Evolutionary conservation across 306 rosid species (phyloP), one percentile per base, ranked within the genome.

Genomic region (Dicorynia guianensis): DNA sequence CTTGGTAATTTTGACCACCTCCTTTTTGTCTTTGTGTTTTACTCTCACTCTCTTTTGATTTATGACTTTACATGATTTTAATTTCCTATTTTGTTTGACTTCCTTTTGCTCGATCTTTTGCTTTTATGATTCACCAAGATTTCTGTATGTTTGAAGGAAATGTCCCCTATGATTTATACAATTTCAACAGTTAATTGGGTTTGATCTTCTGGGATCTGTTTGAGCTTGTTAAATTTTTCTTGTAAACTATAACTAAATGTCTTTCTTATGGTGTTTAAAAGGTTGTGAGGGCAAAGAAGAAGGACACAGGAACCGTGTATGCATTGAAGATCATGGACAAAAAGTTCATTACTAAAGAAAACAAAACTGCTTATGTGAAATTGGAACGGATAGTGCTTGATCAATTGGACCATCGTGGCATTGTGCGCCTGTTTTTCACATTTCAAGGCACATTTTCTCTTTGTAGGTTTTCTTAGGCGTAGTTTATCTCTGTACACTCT

Each of bases 221-320:
- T 66, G 53, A 48, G 69, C 54, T 63, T 49, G 60, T 11, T 47
- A 66, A 65, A 12, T 46, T 79, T 66, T 30, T 60, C 46, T 43
- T 69, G 69, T 63, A 18, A 62, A 64, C 42, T 46, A 19, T 76
- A 48, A 62, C 19, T 67, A 34, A 59, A 62, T 63, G 53, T 72
- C 50, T 66, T 70, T 72, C 68, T 0, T 80, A 49, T 61, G 58
- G 12, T 59, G 44, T 82, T 14, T 76, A 34, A 83, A 25, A 96
- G 98, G 99, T 96, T 82, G 99, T 96, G 80, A 91, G 99, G 85
- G 99, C 99, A 54, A 96, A 85, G 94, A 96, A 96, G 89, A 96
- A 86, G 89, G 97, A 96, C 80, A 71, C 97, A 0, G 98, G 98
- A 78, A 69, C 38, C 61, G 87, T 96, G 64, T 96, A 92, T 80